Evolutionary conservation across 371 early-diverging fungal species (phyloP).

Genomic region (Lichtheimia ornata): DNA sequence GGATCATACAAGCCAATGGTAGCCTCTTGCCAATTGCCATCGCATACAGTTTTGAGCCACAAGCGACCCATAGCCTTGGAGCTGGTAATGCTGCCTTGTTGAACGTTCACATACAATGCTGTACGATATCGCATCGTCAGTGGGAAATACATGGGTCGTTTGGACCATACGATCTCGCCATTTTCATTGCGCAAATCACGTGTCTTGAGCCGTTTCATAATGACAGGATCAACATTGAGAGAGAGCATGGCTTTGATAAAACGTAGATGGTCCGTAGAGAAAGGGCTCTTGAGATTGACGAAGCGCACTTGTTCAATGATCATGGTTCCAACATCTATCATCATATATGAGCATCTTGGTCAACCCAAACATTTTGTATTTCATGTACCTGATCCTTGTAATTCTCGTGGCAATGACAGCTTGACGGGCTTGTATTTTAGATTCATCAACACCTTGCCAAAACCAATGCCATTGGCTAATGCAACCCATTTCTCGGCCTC

Average conservation of each 20-base stretch:
- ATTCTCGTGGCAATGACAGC: conserved; percentile 23
- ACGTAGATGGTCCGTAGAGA: conserved; percentile 9
- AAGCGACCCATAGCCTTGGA: conserved; percentile 25
- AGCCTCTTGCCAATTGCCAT: conserved; percentile 26
- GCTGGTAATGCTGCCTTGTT: conserved; percentile 12
- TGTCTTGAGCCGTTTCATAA: conserved; percentile 20
- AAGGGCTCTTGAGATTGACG: conserved; percentile 11
- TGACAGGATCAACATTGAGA: conserved; percentile 31
- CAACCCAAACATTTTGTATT: too few relatives aligned
- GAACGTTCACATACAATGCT: conserved; percentile 29
- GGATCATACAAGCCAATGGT: conserved; percentile 23
- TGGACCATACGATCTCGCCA: conserved; percentile 16
- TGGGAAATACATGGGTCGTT: conserved; percentile 28
- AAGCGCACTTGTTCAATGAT: conserved; percentile 25
- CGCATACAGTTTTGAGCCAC: conserved; percentile 28
- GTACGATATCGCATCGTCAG: conserved; percentile 35
- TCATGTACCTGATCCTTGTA: conserved; percentile 15
- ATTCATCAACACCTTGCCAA: conserved; percentile 27
- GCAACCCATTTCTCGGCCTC: conserved; percentile 33
- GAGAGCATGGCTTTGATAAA: conserved; percentile 23
- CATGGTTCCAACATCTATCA: conserved; percentile 31
- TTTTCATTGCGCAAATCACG: conserved; percentile 2
- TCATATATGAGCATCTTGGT: neutral
- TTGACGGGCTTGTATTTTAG: conserved; percentile 37
- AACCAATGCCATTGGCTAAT: conserved; percentile 34